Base-by-base conservation (phyloP, 148 eudicot genomes). In the Camellia sinensis region DNA sequence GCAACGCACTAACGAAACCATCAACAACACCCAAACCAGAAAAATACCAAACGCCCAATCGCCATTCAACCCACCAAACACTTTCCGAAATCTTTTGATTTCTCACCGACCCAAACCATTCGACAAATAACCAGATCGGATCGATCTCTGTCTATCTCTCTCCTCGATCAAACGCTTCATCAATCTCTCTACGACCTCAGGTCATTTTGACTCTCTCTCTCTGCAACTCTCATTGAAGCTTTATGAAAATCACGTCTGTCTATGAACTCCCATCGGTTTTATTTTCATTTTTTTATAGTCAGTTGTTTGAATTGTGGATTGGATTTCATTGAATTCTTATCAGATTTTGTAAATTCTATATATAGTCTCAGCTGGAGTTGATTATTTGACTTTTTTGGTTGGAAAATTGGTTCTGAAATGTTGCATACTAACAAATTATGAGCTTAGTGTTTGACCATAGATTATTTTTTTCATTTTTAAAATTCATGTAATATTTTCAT, bases 111-210 rank as follows among this genome's bases (percentile, higher is more conserved):
- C 2, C 77, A 12, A 19, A 43, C 21, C 6, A 17, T 29, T 29
- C 37, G 2, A 29, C 46, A 40, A 13, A 21, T 13, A 67, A 29
- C 48, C 64, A 74, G 82, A 80, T 74, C 82, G 53, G 82, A 80
- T 78, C 80, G 66, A 41, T 11, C 59, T 79, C 63, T 72, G 9
- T 41, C 46, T 5, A 4, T 1, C 10, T 62, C 76, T 71, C 48
- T 48, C 48, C n/a, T 9, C 71, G 63, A 29, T 6, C 69, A 2
- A 3, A 66, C 7, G 70, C 14, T 72, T 3, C 61, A 29, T 52
- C 73, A 17, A 78, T 78, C 73, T 66, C 65, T 29, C 65, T 29
- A 7, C n/a, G 22, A 37, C 22, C 72, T 54, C 71, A 48, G 69
- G 71, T 80, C 29, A 72, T 71, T 61, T 52, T 9, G 19, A 37